Base-by-base conservation (phyloP, 306 rosid genomes). In the Luffa aegyptiaca region DNA sequence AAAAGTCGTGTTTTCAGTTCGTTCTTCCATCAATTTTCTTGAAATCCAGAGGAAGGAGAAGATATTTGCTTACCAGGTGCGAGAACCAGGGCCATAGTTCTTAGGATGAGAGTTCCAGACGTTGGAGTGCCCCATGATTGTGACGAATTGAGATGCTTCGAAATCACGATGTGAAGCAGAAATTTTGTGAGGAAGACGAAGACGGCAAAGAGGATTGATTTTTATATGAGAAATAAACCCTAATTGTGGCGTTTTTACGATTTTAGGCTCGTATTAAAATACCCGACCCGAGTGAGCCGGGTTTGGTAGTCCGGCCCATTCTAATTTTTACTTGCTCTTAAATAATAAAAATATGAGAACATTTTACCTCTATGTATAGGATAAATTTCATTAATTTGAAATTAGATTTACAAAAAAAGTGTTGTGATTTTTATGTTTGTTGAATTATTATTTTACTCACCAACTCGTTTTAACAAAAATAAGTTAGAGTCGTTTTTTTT, bases 101-200 rank as follows among this genome's bases (percentile, higher is more conserved):
- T 94, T 91, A 2, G 98, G 97, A 83, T 91, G 98, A 66, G 98
- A 89, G 75, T 94, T 94, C 98, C 98, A 92, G 2, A 91, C 94
- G 61, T 92, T 92, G 20, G 96, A 88, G 90, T 94, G 97, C 6
- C 96, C 97, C 98, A 94, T 93, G 82, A 18, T 61, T 80, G 11
- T 3, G 55, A n/a, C 33, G 16, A 1, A 3, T 13, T 20, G 58
- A 66, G 52, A 51, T 10, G 51, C 57, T 77, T 31, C 41, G 58
- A 59, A 44, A 77, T 57, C 80, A 13, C 72, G 26, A 66, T 9
- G 76, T 18, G 10, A 73, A n/a, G 18, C 16, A 6, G 69, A 20
- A n/a, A 20, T 21, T 37, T 62, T 44, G 80, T 37, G 77, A 31
- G 49, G 56, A 31, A 65, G 51, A 26, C 14, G 79, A 84, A 17